Evolutionary conservation across 495 filamentous ascomycete species (phyloP).

Genomic region (Platismatia glauca): DNA sequence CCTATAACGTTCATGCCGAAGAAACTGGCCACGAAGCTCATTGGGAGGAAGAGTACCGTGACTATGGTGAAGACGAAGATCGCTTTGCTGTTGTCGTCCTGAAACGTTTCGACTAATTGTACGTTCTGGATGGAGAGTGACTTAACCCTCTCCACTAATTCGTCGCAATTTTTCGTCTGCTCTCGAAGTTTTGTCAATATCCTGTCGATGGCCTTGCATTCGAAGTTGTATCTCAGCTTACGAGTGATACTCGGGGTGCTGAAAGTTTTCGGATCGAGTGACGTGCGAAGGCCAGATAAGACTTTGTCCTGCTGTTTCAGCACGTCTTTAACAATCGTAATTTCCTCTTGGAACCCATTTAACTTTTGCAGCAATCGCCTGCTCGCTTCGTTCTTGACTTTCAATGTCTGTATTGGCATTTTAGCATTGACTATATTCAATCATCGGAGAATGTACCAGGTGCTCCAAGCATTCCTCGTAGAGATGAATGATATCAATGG

Average conservation of each 20-base stretch:
- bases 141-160: constrained; percentile 12
- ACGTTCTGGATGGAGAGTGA: constrained; percentile 14
- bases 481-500: constrained; percentile 11
- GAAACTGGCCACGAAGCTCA: constrained; percentile 27
- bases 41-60: constrained; percentile 32
- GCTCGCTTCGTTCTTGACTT: constrained; percentile 16
- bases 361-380: constrained; percentile 15
- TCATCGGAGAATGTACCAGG: neutral
- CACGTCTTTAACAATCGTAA: constrained; percentile 7
- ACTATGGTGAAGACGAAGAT: constrained; percentile 31
- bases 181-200: constrained; percentile 7
- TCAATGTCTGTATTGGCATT: constrained; percentile 1
- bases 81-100: constrained; percentile 23
- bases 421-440: neutral
- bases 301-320: constrained; percentile 10
- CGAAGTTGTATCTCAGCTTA: constrained; percentile 11
- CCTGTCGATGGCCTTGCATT: constrained; percentile 15
- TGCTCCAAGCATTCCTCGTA: constrained; percentile 16
- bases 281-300: constrained; percentile 1
- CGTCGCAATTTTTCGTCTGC: constrained; percentile 9
- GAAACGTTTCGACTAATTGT: constrained; percentile 15
- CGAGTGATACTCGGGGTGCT: constrained; percentile 7
- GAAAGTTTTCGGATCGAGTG: constrained; percentile 13
- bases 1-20: constrained; percentile 29
- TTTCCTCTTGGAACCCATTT: constrained; percentile 16